Evolutionary conservation across 192 early-diverging fungal genomes (phyloP).

Genomic region (Allomyces macrogynus): DNA sequence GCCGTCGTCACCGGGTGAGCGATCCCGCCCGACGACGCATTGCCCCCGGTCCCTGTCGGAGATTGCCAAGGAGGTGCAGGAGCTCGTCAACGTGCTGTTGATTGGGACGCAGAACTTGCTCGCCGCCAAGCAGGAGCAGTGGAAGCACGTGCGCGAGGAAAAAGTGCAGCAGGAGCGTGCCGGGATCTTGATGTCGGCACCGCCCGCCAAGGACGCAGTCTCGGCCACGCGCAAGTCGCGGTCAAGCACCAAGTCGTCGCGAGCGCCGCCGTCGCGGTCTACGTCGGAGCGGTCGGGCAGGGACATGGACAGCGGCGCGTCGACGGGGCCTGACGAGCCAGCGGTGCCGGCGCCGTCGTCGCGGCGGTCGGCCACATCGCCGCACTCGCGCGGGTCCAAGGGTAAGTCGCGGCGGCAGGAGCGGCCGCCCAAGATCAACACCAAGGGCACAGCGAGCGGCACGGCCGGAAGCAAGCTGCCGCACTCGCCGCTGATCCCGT

Average conservation of each 20-base stretch:
- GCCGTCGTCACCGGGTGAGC: not conserved
- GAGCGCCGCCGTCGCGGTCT: not conserved
- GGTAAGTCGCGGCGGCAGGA: slow-evolving; percentile 1
- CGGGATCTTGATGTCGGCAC: not conserved
- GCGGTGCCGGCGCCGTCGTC: slow-evolving; percentile 13
- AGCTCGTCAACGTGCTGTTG: not conserved
- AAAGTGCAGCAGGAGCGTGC: not conserved
- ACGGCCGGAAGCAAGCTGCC: slow-evolving; percentile 11
- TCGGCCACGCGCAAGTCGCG: too few relatives aligned
- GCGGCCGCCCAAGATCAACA: slow-evolving; percentile 7
- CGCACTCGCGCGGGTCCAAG: slow-evolving; percentile 3
- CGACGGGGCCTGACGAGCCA: not conserved
- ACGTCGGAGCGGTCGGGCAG: not conserved
- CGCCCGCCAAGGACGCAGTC: not conserved
- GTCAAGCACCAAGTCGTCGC: not conserved
- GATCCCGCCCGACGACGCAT: not conserved
- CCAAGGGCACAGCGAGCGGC: slow-evolving; percentile 7
- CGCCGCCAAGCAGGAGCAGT: not conserved
- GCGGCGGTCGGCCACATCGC: slow-evolving; percentile 9
- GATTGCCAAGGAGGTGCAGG: not conserved
- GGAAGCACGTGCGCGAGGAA: not conserved
- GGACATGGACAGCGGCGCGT: not conserved
- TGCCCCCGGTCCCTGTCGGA: not conserved
- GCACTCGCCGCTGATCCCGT: slow-evolving; percentile 11
- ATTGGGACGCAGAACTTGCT: not conserved